phyloP scores from a whole-genome alignment of 495 filamentous ascomycete species.

The Lasiosphaeria miniovina region DNA sequence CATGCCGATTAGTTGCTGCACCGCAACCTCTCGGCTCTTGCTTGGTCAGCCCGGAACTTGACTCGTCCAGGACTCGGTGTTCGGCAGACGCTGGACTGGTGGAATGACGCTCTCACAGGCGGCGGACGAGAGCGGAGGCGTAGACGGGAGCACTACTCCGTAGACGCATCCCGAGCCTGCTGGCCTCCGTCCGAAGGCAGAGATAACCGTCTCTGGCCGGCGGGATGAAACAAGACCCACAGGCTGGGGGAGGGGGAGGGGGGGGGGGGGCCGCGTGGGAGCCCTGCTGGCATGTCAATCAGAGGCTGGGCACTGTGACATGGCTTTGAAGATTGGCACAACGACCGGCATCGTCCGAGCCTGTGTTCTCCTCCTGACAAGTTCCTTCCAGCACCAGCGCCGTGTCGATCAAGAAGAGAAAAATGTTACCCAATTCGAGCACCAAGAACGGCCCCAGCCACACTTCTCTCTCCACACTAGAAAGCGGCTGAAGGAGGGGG shows the following conservation, averaged over 20 bases:
- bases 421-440: too few species aligned
- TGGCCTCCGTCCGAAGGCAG: not conserved
- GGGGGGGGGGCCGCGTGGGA: not conserved
- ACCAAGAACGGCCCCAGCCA: too few species aligned
- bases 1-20: conserved; percentile 22
- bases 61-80: conserved; percentile 4
- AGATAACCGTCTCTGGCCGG: not conserved
- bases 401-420: too few species aligned
- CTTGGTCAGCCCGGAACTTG: conserved; percentile 21
- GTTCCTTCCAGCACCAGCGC: not conserved
- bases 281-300: conserved; percentile 7
- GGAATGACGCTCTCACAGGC: not conserved
- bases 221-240: conserved; percentile 9
- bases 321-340: conserved; percentile 13
- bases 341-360: not conserved
- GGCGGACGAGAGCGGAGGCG: not conserved
- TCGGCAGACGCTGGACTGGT: not conserved
- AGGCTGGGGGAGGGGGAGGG: not conserved
- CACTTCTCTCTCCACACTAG: too few species aligned
- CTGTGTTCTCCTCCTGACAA: not conserved
- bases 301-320: conserved; percentile 9
- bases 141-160: not conserved
- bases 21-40: conserved; percentile 27
- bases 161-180: not conserved
- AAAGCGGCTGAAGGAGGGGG: too few species aligned